Base-by-base conservation (phyloP, 2,329 filamentous ascomycete genomes). In the Didymella glomerata region DNA sequence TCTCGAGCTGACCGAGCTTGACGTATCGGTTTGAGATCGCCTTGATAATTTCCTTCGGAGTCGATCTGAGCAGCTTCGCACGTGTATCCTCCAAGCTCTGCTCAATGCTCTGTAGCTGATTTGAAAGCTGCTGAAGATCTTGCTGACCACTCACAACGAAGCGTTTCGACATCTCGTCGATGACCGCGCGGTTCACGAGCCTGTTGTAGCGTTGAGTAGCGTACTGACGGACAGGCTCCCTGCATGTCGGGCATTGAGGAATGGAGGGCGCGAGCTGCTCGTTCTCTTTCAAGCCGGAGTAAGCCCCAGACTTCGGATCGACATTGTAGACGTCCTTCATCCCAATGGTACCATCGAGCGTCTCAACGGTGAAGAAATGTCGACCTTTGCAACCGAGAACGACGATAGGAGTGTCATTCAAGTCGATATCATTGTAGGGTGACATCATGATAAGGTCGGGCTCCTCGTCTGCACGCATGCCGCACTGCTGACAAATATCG, bases 121-220 rank as follows among this genome's bases (percentile, higher is more conserved):
- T 22, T 50, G 71, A 68, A 4, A 78, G 49, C 7, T 59, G 42
- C 49, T 64, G 66, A 28, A 78, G 56, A 28, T 73, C 68, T 20
- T 61, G 60, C 34, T 72, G 62, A 1, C 71, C 68, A 47, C 56
- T 70, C 30, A 74, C 67, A 38, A 79, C 65, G 61, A 79, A 78
- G 4, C 71, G 60, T 51, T 77, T 78, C 1, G 75, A 72, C 62
- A 72, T 71, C 50, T 79, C 73, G 44, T 77, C 77, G 11, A 80
- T 73, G 3, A 78, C 68, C 13, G 75, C 75, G 49, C 71, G 55
- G 45, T 77, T 77, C 53, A 80, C 71, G 5, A 76, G 42, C 13
- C 77, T 65, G 47, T 77, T 77, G 60, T 79, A 80, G 42, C 78
- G 58, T 16, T 76, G 70, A 0, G 70, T 78, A 1, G 61, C 67